These are phyloP conservation scores for Leccinum boreale DNA, from an alignment of 768 basidiomycete genomes.

Conservation along the genomic window DNA sequence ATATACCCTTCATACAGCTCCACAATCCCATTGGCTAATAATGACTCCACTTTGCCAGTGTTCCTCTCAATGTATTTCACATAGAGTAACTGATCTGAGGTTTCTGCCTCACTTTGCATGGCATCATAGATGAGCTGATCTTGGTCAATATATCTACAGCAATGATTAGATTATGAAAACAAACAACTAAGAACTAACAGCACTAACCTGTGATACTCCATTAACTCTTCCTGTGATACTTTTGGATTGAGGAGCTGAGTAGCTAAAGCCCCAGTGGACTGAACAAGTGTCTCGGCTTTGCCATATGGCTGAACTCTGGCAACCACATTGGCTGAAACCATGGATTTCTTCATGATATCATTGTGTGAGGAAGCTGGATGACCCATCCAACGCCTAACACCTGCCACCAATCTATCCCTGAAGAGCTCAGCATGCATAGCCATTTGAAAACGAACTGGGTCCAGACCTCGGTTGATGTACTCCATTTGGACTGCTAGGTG, in stretches of 20 bases:
- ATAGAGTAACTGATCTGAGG: conserved; percentile 59
- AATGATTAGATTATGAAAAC: not conserved
- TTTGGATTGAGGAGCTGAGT: conserved; percentile 55
- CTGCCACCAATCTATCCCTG: conserved; percentile 62
- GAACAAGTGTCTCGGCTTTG: conserved; percentile 27
- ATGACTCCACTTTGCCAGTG: conserved; percentile 16
- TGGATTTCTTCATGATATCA: conserved; percentile 41
- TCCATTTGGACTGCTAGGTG: conserved; percentile 46
- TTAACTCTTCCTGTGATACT: conserved; percentile 61
- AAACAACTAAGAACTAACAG: conserved; percentile 32
- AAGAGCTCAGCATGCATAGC: not conserved
- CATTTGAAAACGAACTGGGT: conserved; percentile 22
- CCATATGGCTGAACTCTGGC: conserved; percentile 28
- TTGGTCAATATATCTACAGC: conserved; percentile 67
- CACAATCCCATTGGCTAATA: conserved; percentile 10
- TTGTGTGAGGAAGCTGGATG: conserved; percentile 42
- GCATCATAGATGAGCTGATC: conserved; percentile 62
- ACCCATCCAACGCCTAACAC: conserved; percentile 76
- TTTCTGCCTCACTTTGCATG: conserved; percentile 50
- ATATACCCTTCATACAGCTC: conserved; percentile 22
- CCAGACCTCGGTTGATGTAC: conserved; percentile 39
- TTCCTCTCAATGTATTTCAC: conserved; percentile 46
- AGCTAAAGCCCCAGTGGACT: conserved; percentile 60
- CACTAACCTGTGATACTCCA: conserved; percentile 69
- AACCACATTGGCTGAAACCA: conserved; percentile 25